Evolutionary conservation across 2,329 filamentous ascomycete genomes (phyloP).

Genomic region (Fusarium odoratissimum): DNA sequence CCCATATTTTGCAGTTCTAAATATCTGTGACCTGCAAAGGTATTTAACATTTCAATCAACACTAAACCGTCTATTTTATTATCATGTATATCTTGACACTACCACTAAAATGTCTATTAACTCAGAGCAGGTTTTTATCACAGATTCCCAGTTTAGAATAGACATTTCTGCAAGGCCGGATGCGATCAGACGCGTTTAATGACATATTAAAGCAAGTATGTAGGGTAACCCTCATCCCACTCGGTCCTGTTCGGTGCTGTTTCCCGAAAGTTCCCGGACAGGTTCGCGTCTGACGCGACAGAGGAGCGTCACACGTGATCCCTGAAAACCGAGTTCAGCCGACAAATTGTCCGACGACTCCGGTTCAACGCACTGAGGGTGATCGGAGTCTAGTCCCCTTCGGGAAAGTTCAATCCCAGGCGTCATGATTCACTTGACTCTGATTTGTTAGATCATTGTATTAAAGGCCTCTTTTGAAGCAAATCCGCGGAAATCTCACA

Average conservation of each 20-base stretch:
- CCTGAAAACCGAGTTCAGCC: not conserved
- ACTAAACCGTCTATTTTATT: too few species aligned
- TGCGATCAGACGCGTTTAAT: rapidly evolving
- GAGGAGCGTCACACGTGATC: not conserved
- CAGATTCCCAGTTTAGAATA: rapidly evolving
- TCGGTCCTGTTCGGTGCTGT: not conserved
- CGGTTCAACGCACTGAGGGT: not conserved
- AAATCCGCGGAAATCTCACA: slow-evolving; percentile 6
- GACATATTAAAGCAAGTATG: not conserved
- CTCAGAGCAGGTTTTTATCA: rapidly evolving
- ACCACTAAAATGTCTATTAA: too few species aligned
- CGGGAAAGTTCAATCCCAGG: not conserved
- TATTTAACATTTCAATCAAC: too few species aligned
- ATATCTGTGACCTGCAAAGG: too few species aligned
- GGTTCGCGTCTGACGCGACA: not conserved
- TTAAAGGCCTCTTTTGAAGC: not conserved
- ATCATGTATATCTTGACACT: too few species aligned
- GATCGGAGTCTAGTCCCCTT: not conserved
- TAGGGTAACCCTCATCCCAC: not conserved
- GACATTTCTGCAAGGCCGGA: not conserved
- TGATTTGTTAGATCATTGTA: not conserved
- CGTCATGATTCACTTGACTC: not conserved
- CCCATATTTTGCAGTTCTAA: too few species aligned
- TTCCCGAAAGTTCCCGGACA: not conserved
- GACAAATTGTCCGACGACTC: not conserved